Evolutionary conservation across 208 protist species (phyloP).

Genomic region (Endotrypanum monterogeii): DNA sequence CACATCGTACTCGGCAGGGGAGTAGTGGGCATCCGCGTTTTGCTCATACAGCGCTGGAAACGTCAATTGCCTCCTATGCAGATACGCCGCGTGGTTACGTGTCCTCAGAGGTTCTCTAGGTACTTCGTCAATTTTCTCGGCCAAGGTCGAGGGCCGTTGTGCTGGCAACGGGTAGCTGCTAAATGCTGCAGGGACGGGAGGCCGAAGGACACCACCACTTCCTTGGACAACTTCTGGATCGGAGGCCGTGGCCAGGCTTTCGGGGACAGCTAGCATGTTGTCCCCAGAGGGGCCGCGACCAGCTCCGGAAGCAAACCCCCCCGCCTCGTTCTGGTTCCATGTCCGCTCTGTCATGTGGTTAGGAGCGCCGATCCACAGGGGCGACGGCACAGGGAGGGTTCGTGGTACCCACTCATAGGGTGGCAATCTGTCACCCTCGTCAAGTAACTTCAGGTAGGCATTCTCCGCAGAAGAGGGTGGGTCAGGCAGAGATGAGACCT

Average conservation of each 20-base stretch:
- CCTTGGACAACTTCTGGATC: neutral
- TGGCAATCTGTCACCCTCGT: conserved; percentile 11
- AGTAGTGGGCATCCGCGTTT: neutral
- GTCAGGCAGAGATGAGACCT: neutral
- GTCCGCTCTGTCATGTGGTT: neutral
- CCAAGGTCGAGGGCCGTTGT: neutral
- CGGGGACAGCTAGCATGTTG: neutral
- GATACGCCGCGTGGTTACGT: neutral
- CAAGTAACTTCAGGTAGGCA: conserved; percentile 7
- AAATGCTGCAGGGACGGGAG: conserved; percentile 18
- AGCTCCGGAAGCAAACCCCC: neutral
- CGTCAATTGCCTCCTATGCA: neutral
- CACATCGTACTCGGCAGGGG: neutral
- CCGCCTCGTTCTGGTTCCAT: neutral
- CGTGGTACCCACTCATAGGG: conserved; percentile 33
- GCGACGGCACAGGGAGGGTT: conserved; percentile 16
- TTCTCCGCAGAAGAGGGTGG: conserved; percentile 21
- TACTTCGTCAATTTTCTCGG: neutral
- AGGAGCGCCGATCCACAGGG: neutral
- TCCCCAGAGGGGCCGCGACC: conserved; percentile 8
- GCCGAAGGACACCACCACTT: neutral
- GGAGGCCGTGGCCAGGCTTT: too few relatives aligned
- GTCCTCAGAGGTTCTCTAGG: neutral
- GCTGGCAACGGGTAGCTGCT: conserved; percentile 10
- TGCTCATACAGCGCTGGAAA: neutral